phyloP scores from a whole-genome alignment of 805 yeast genomes.

The Sugiyamaella boreocaroliniensis region DNA sequence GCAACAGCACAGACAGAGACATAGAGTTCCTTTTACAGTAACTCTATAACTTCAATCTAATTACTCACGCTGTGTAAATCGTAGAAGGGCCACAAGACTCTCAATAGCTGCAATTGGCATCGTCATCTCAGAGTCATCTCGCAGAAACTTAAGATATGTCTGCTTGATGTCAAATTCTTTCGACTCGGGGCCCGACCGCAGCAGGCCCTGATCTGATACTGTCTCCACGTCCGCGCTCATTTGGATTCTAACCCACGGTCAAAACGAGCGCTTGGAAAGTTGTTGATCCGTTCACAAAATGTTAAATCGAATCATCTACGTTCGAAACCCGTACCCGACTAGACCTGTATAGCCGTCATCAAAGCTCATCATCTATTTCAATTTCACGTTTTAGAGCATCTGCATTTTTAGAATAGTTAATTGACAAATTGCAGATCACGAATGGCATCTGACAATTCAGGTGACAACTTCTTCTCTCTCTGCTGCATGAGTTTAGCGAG shows the following conservation, averaged over 20 bases:
- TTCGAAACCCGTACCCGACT: too few species aligned
- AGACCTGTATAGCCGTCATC: too few species aligned
- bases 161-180: constrained; percentile 65
- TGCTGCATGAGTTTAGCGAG: background rate
- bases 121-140: constrained; percentile 92
- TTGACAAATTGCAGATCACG: background rate
- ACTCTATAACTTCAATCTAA: too few species aligned
- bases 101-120: constrained; percentile 99
- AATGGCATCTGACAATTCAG: background rate
- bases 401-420: too few species aligned
- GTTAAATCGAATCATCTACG: too few species aligned
- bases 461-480: background rate
- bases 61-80: constrained; percentile 58
- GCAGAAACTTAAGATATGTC: constrained; percentile 71
- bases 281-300: background rate
- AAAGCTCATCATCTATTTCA: too few species aligned
- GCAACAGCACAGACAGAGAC: background rate
- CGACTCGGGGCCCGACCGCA: background rate
- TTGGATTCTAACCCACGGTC: too few species aligned
- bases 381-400: too few species aligned
- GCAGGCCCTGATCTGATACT: background rate
- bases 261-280: too few species aligned
- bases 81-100: constrained; percentile 75
- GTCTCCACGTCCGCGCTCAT: background rate
- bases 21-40: background rate